Evolutionary conservation across 208 protist genomes (phyloP).

Genomic region (Paratrypanosoma confusum): DNA sequence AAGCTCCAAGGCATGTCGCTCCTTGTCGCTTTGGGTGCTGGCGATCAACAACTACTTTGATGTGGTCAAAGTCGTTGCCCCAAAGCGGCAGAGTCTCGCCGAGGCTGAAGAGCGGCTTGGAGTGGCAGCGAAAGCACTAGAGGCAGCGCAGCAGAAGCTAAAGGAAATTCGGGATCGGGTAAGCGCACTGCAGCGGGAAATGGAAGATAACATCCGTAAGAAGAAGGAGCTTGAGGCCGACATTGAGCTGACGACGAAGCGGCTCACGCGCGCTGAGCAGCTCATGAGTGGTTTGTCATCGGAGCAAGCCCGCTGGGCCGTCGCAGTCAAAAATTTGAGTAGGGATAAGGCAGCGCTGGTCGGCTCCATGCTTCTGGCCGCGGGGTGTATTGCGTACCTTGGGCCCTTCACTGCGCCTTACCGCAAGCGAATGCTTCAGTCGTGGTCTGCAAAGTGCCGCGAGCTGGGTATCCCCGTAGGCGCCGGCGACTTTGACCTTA

Average conservation of each 20-base stretch:
- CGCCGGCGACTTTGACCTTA: constrained; percentile 59
- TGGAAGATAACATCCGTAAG: constrained; percentile 82
- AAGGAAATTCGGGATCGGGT: constrained; percentile 81
- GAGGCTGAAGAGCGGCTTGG: constrained; percentile 79
- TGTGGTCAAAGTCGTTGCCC: constrained; percentile 84
- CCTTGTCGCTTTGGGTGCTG: constrained; percentile 91
- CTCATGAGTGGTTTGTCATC: constrained; percentile 78
- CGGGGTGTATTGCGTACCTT: constrained; percentile 87
- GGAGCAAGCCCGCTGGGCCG: constrained; percentile 77
- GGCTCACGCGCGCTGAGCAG: constrained; percentile 83
- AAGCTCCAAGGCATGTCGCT: constrained; percentile 90
- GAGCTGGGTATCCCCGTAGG: constrained; percentile 60
- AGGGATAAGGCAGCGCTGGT: constrained; percentile 45
- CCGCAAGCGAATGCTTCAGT: constrained; percentile 55
- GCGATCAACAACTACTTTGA: constrained; percentile 93
- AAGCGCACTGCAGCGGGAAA: constrained; percentile 48
- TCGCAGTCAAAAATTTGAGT: constrained; percentile 48
- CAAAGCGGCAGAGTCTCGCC: constrained; percentile 66
- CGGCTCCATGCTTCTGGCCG: constrained; percentile 76
- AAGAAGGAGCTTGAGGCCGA: constrained; percentile 88
- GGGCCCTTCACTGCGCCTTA: constrained; percentile 85
- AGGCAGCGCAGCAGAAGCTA: constrained; percentile 57
- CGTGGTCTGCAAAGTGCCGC: constrained; percentile 62
- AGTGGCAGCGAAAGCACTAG: constrained; percentile 56
- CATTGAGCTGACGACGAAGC: constrained; percentile 83